A percentile compares a stretch with the other conserved stretches of the same genome.
Evolutionary conservation across 805 yeast species (phyloP).

Genomic region (Candida railenensis): DNA sequence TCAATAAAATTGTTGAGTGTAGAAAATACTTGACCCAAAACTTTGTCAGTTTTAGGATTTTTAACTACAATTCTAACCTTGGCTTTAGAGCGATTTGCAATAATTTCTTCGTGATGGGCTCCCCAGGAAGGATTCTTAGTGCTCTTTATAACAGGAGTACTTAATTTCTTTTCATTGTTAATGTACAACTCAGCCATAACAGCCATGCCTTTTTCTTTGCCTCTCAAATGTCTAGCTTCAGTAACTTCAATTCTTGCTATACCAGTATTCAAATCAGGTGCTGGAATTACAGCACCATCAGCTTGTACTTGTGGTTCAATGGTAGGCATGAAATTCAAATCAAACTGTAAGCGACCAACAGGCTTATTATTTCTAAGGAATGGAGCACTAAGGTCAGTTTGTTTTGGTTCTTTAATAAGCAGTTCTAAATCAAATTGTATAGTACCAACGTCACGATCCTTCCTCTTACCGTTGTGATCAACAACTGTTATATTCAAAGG

Average conservation of each 20-base stretch:
- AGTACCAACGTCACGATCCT: constrained; percentile 80
- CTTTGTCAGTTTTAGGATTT: constrained; percentile 55
- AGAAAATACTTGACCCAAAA: constrained; percentile 59
- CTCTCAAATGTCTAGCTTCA: constrained; percentile 57
- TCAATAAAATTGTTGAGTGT: constrained; percentile 67
- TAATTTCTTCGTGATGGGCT: constrained; percentile 61
- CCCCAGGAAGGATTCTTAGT: constrained; percentile 69
- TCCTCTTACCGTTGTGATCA: constrained; percentile 78
- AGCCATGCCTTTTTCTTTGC: constrained; percentile 46
- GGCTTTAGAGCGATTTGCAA: constrained; percentile 69
- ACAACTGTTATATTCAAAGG: constrained; percentile 70
- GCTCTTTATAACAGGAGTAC: constrained; percentile 59
- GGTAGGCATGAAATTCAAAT: constrained; percentile 75
- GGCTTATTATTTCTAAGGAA: constrained; percentile 81
- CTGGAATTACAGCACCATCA: constrained; percentile 81
- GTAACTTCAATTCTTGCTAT: constrained; percentile 66
- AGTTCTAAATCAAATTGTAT: constrained; percentile 71
- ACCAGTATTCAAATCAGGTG: constrained; percentile 95
- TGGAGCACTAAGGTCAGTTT: constrained; percentile 49
- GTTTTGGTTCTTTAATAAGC: constrained; percentile 52
- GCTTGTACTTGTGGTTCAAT: constrained; percentile 58
- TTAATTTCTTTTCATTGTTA: constrained; percentile 57
- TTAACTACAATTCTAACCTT: constrained; percentile 65
- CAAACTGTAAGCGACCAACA: constrained; percentile 72
- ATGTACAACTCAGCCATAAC: constrained; percentile 72